Conservation (phyloP, 2,329 filamentous ascomycete genomes). For the Biscogniauxia mediterranea region DNA sequence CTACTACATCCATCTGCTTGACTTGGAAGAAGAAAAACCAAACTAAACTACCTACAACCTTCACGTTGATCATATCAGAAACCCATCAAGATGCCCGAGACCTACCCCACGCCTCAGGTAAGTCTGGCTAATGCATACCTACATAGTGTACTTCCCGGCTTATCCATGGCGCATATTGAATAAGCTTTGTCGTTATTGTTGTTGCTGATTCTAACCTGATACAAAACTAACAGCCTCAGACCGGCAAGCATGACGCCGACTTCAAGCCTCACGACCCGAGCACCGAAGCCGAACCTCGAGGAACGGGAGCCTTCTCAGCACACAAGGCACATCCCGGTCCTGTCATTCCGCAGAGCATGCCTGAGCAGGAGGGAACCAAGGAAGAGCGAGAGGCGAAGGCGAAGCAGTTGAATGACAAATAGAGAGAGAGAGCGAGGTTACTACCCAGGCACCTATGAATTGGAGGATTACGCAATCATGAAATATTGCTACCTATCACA, state of each 20-base stretch:
- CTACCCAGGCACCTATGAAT: too few relatives aligned
- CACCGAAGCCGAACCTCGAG: conserved; percentile 35
- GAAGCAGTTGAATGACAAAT: conserved; percentile 61
- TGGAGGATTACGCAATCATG: too few relatives aligned
- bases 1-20: too few relatives aligned
- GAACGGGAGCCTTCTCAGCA: conserved; percentile 40
- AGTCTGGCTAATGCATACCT: neutral
- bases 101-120: conserved; percentile 24
- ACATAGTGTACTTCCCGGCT: too few relatives aligned
- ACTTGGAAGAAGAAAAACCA: neutral
- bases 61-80: neutral
- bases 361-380: conserved; percentile 60
- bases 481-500: too few relatives aligned
- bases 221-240: conserved; percentile 15
- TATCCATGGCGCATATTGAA: too few relatives aligned
- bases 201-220: conserved; percentile 2
- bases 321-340: conserved; percentile 59
- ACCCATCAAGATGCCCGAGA: conserved; percentile 27
- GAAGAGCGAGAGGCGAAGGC: conserved; percentile 67
- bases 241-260: conserved; percentile 33
- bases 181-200: too few relatives aligned
- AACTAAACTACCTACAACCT: neutral
- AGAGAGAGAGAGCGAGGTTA: too few relatives aligned
- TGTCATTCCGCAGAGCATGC: conserved; percentile 52
- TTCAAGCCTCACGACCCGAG: conserved; percentile 38